A percentile compares a stretch with the other conserved stretches of the same genome.
These are phyloP conservation scores for Brachypodium distachyon DNA, from an alignment of 202 grass and related monocot genomes.

Conservation along the genomic window DNA sequence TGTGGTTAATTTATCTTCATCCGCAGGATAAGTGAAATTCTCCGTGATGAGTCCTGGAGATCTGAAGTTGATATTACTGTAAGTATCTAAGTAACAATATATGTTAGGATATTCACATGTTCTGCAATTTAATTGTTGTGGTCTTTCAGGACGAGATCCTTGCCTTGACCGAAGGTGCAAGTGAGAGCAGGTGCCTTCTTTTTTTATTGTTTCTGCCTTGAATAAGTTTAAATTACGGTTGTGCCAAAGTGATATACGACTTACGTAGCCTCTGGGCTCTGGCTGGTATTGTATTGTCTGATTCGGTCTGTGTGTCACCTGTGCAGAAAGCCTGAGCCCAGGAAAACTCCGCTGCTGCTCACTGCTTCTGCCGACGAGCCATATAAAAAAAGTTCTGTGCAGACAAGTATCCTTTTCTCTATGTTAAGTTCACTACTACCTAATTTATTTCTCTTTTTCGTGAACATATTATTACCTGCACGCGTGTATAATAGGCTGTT, in stretches of 20 bases:
- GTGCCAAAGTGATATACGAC: not conserved
- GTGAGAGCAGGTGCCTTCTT: constrained; percentile 42
- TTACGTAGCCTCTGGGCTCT: constrained; percentile 5
- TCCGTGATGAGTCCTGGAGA: constrained; percentile 50
- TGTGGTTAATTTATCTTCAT: constrained; percentile 23
- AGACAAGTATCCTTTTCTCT: constrained; percentile 73
- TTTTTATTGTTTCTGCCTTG: constrained; percentile 17
- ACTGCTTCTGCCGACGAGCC: constrained; percentile 46
- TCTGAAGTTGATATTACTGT: constrained; percentile 64
- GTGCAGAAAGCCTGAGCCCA: constrained; percentile 55
- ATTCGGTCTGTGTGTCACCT: constrained; percentile 1
- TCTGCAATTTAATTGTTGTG: constrained; percentile 25
- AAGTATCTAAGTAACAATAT: constrained; percentile 35
- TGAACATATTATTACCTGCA: not conserved
- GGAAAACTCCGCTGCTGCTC: constrained; percentile 57
- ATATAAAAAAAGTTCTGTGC: constrained; percentile 51
- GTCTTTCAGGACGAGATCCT: constrained; percentile 68
- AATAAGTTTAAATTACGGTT: not conserved
- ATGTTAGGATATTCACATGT: not conserved
- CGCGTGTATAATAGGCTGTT: constrained; percentile 6
- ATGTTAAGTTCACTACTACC: constrained; percentile 6
- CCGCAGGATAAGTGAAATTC: constrained; percentile 80
- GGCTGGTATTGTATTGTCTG: not conserved
- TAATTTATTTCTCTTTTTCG: constrained; percentile 1
- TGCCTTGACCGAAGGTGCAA: constrained; percentile 56